Conservation (phyloP, 2,329 filamentous ascomycete genomes). For the Hypoxylon sp. region DNA sequence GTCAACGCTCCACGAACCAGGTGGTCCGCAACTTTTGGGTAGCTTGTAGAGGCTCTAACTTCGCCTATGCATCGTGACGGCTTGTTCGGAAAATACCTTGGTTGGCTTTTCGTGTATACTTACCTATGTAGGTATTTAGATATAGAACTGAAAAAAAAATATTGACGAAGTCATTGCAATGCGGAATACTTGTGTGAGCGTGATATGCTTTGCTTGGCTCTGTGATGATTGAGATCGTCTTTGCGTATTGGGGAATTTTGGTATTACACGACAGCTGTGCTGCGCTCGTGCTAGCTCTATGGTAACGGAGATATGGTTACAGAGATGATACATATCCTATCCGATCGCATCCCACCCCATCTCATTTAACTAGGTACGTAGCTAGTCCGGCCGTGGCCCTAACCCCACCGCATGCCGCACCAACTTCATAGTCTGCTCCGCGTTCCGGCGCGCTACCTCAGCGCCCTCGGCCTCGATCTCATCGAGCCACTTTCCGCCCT, state of each 20-base stretch:
- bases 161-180: background rate
- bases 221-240: background rate
- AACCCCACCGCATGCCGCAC: constrained; percentile 68
- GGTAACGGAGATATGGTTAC: no score
- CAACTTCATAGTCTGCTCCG: constrained; percentile 69
- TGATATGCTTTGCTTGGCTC: background rate
- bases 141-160: background rate
- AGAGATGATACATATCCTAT: constrained; percentile 4
- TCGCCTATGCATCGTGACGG: constrained; percentile 70
- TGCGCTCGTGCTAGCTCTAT: background rate
- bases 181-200: background rate
- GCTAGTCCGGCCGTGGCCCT: constrained; percentile 38
- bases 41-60: constrained; percentile 73
- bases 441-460: constrained; percentile 72
- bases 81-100: background rate
- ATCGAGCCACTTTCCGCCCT: constrained; percentile 68
- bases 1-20: constrained; percentile 74
- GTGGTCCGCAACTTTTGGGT: constrained; percentile 81
- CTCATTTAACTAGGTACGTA: background rate
- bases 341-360: background rate
- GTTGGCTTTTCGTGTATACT: background rate
- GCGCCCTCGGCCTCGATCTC: constrained; percentile 72
- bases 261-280: constrained; percentile 3
- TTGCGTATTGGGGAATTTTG: background rate
- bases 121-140: background rate